Evolutionary conservation across 2,329 filamentous ascomycete species (phyloP), one percentile per base, ranked within the genome.

Genomic region (Beauveria asiatica): DNA sequence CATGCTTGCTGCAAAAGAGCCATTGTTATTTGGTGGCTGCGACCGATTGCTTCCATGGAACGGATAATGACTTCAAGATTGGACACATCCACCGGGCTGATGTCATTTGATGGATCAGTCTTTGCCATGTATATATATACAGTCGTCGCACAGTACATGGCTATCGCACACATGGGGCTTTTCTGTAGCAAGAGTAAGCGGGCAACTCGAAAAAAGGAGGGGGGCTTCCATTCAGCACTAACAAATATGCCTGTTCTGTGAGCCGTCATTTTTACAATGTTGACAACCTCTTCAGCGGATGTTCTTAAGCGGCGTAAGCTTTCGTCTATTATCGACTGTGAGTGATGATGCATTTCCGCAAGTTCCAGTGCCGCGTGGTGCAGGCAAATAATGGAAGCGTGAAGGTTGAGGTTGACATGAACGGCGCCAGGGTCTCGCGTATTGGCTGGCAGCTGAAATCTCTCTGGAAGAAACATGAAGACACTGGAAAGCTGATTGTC

Each of bases 361-460:
- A 89, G 92, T 73, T 92, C 90, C 9, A 94, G 86, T 1, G 92
- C 92, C 1, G 90, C 89, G 72, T 95, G 90, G 68, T 97, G 92
- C 5, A 97, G 78, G 70, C 90, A 95, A 57, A 97, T 96, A 9
- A 89, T 83, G 1, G 90, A 88, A 0, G 92, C 91, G 68, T 97
- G 92, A 3, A 97, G 83, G 68, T 90, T 92, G 78, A 97, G 87
- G 64, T 96, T 96, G 55, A 87, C 80, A 69, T 96, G 92, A 0
- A 96, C 81, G 7, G 90, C 84, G 50, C 89, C 86, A 1, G 87
- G 80, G 65, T 96, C 83, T 44, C 81, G 78, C 56, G 90, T 75
- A 13, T 87, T 86, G 27, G 78, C 74, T 0, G 92, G 90, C 25
- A 96, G 74, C 41, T 90, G 83, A 48, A 96, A 80, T 61, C 84